Percentiles rank a stretch among this genome's conserved stretches.
phyloP scores from a whole-genome alignment of 1,284 basidiomycete genomes.

The Ustilago lituana region DNA sequence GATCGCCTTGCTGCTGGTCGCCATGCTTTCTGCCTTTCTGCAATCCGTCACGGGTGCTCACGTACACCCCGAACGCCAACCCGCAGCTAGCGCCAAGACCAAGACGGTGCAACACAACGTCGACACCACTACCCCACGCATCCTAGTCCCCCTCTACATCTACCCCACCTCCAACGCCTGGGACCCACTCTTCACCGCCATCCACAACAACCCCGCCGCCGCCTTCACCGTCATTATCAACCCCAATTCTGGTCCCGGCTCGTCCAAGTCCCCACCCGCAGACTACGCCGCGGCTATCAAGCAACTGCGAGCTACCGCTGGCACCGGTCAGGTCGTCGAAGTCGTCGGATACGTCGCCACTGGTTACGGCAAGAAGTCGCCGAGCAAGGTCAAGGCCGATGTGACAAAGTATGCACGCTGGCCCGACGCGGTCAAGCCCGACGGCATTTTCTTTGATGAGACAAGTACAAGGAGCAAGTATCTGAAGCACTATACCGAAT shows the following conservation, averaged over 20 bases:
- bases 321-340: conserved; percentile 8
- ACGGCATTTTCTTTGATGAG: conserved; percentile 30
- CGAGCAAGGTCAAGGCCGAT: conserved; percentile 5
- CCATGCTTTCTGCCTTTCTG: conserved; percentile 9
- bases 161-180: conserved; percentile 11
- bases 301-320: conserved; percentile 7
- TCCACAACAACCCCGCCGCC: conserved; percentile 14
- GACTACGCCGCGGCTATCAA: conserved; percentile 16
- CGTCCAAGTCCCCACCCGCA: not conserved
- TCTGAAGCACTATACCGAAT: conserved; percentile 7
- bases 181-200: conserved; percentile 18
- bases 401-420: conserved; percentile 10
- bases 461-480: conserved; percentile 1
- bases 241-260: conserved; percentile 24
- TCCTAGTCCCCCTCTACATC: conserved; percentile 28
- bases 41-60: conserved; percentile 7
- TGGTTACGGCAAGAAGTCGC: conserved; percentile 4
- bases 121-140: conserved; percentile 17
- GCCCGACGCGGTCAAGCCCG: conserved; percentile 1
- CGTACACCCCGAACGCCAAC: not conserved
- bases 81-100: not conserved
- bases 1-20: not conserved
- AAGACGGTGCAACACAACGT: not conserved
- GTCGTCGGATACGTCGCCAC: conserved; percentile 24
- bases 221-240: conserved; percentile 29